Evolutionary conservation across 2,329 filamentous ascomycete genomes (phyloP).

Genomic region (Aspergillus latus): DNA sequence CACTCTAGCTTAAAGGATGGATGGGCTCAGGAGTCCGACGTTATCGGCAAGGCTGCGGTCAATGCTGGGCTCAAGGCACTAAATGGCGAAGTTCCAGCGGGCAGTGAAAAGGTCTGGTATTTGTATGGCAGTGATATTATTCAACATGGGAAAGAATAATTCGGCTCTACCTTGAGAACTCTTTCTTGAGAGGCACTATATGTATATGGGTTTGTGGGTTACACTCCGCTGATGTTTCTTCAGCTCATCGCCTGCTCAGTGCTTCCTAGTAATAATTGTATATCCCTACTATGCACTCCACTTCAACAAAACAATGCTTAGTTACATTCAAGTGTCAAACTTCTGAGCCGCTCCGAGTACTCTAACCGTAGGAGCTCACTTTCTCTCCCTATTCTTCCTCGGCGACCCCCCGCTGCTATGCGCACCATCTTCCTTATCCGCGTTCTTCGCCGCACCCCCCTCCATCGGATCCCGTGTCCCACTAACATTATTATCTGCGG

Average conservation of each 20-base stretch:
- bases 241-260: not conserved
- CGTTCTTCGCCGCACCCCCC: slow-evolving; percentile 44
- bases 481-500: slow-evolving; percentile 60
- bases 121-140: slow-evolving; percentile 42
- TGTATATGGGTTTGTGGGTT: not conserved
- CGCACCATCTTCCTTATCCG: slow-evolving; percentile 29
- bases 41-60: slow-evolving; percentile 57
- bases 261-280: not conserved
- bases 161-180: not conserved
- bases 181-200: not conserved
- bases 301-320: not conserved
- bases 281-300: not conserved
- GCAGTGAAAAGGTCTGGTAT: slow-evolving; percentile 43
- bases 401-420: slow-evolving; percentile 41
- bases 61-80: slow-evolving; percentile 42
- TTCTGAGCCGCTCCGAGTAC: not conserved
- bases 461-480: slow-evolving; percentile 47
- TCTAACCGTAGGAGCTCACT: slow-evolving; percentile 6
- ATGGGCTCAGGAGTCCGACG: slow-evolving; percentile 71
- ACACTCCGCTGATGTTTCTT: not conserved
- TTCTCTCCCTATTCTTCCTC: slow-evolving; percentile 34
- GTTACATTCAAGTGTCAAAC: not conserved
- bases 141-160: slow-evolving; percentile 20
- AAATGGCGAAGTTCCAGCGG: slow-evolving; percentile 40
- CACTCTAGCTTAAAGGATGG: slow-evolving; percentile 58